Conservation (phyloP, 2,329 filamentous ascomycete species). For the Blumeriella jaapii region DNA sequence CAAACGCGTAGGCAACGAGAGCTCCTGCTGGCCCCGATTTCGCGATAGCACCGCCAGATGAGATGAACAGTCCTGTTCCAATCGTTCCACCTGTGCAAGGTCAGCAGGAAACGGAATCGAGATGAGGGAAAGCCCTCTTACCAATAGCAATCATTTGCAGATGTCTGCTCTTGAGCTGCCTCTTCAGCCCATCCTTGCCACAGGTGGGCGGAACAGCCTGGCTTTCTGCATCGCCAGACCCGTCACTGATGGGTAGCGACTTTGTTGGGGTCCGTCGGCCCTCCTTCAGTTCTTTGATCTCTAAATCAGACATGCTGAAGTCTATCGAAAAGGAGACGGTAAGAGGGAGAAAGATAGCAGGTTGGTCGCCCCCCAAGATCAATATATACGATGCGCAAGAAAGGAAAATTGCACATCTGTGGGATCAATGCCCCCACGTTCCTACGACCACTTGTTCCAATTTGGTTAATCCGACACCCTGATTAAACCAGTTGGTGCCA, state of each 20-base stretch:
- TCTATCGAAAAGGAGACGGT: conserved; percentile 1
- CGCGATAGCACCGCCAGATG: conserved; percentile 50
- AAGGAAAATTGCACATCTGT: conserved; percentile 10
- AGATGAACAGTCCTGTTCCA: conserved; percentile 63
- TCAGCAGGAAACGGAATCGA: conserved; percentile 3
- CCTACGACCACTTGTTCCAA: no score
- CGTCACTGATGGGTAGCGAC: conserved; percentile 1
- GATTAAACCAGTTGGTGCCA: no score
- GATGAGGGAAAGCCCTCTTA: conserved; percentile 6
- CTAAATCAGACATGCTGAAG: conserved; percentile 11
- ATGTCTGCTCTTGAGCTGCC: conserved; percentile 43
- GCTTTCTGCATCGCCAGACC: conserved; percentile 22
- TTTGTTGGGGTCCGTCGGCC: conserved; percentile 1
- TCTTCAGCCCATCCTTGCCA: conserved; percentile 16
- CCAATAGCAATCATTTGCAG: conserved; percentile 57
- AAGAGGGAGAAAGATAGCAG: neutral
- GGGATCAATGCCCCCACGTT: conserved; percentile 4
- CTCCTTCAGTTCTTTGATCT: conserved; percentile 6
- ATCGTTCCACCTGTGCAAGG: conserved; percentile 45
- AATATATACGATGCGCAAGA: conserved; percentile 4
- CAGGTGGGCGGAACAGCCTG: conserved; percentile 5
- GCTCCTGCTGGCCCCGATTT: conserved; percentile 54
- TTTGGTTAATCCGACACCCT: no score
- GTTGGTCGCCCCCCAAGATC: neutral
- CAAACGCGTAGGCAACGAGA: conserved; percentile 56